Evolutionary conservation across 768 basidiomycete genomes (phyloP), one percentile per base, ranked within the genome.

Genomic region (Amanita thiersii): DNA sequence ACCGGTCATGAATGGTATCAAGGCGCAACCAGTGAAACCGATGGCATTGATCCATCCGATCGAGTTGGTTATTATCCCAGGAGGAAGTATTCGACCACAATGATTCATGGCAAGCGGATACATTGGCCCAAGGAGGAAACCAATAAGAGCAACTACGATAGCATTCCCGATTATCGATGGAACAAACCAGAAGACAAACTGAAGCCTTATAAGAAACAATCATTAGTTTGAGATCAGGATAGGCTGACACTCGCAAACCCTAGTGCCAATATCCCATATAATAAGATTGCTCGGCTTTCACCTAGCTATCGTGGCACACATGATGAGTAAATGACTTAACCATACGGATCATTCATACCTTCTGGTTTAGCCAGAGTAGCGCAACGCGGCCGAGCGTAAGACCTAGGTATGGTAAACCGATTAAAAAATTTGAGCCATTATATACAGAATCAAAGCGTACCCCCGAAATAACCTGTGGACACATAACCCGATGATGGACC

Each of bases 151-250:
- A 18, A 86, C 68, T 0, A 78, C 75, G 3, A 85, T 65, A 1
- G 73, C 83, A 48, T 73, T 68, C 2, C 73, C 79, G 7, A 83
- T 62, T 11, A 86, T 61, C 3, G 75, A 79, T 18, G 79, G 79
- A 0, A 79, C 73, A 18, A 79, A 64, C 84, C 85, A 88, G 25
- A 87, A 62, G 7, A 79, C 52, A 20, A 86, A 52, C 51, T 85
- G 75, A n/a, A n/a, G n/a, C n/a, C n/a, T n/a, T 14, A 86, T n/a
- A n/a, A n/a, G n/a, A n/a, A n/a, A n/a, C n/a, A n/a, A n/a, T n/a
- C n/a, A 73, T 54, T 21, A 75, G 37, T n/a, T n/a, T n/a, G n/a
- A n/a, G n/a, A n/a, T n/a, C n/a, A n/a, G n/a, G n/a, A n/a, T n/a
- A n/a, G n/a, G n/a, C n/a, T n/a, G n/a, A n/a, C n/a, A n/a, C n/a